Evolutionary conservation across 2,329 filamentous ascomycete species (phyloP).

Genomic region (Cladosporium sp.): DNA sequence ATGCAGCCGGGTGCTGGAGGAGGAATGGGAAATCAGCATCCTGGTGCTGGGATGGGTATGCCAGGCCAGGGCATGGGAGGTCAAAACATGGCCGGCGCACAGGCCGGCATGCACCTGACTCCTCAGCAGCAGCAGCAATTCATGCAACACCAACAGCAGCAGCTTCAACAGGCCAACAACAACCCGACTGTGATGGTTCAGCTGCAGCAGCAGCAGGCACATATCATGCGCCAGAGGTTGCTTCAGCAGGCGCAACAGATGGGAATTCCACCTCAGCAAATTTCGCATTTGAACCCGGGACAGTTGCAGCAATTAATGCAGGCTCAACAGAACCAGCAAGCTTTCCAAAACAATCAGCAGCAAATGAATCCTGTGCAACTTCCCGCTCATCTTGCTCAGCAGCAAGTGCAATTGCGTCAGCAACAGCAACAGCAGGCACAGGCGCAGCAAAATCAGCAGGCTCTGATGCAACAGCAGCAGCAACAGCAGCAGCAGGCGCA

Average conservation of each 20-base stretch:
- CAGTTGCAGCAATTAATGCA: constrained; percentile 30
- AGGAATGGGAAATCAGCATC: constrained; percentile 29
- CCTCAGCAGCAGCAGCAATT: constrained; percentile 34
- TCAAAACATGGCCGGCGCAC: constrained; percentile 38
- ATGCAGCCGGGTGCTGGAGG: constrained; percentile 66
- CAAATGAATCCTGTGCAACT: constrained; percentile 17
- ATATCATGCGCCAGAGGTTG: constrained; percentile 15
- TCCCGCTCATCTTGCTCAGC: constrained; percentile 20
- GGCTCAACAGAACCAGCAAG: constrained; percentile 34
- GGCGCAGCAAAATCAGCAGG: constrained; percentile 18
- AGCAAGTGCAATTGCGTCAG: constrained; percentile 18
- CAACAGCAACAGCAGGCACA: constrained; percentile 16
- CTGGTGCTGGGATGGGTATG: constrained; percentile 32
- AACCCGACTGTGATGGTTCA: constrained; percentile 38
- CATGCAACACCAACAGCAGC: constrained; percentile 27
- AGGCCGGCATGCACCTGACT: constrained; percentile 27
- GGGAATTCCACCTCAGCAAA: constrained; percentile 49
- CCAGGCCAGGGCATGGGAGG: constrained; percentile 24
- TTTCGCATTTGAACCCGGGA: constrained; percentile 44
- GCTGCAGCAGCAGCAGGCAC: constrained; percentile 30
- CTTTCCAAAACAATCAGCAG: constrained; percentile 31
- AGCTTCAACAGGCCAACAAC: constrained; percentile 39
- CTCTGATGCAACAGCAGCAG: constrained; percentile 12
- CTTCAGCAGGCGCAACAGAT: constrained; percentile 25
- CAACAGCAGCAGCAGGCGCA: constrained; percentile 19